Evolutionary conservation across 257 asterid species (phyloP), one percentile per base, ranked within the genome.

Genomic region (Solanum habrochaites): DNA sequence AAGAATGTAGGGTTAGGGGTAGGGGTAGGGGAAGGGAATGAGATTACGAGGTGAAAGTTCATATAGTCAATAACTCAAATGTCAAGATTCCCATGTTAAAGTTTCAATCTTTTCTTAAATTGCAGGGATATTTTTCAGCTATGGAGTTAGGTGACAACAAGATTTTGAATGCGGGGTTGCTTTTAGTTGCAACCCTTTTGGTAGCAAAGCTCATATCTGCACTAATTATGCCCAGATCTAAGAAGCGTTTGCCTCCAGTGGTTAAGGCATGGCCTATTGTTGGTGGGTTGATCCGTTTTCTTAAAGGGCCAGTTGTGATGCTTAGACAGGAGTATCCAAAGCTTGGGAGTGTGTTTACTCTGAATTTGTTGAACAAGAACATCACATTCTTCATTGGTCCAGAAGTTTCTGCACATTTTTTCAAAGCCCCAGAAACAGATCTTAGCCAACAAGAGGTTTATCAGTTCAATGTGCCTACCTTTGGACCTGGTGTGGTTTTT

Each of bases 401-500:
- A 1, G 98, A 96, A 82, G 99, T 96, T n/a, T 96, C 98, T 2
- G 93, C 98, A 16, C 99, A 95, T 91, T 96, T 96, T 91, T 96
- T 96, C 87, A 96, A 96, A 94, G 99, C 99, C 66, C 88, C 96
- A 1, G 99, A 96, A 89, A 91, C 98, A 31, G 99, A 96, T 92
- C 98, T 95, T 87, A 95, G 98, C 89, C 99, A 96, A 90, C 98
- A 94, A 88, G 98, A 95, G 92, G 98, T 95, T 42, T 95, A 95
- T 87, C 98, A 95, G 86, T 96, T 96, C 91, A 96, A 96, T 82
- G 99, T 96, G 86, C 99, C 98, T 5, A 96, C 99, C 1, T 96
- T 95, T 45, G 99, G 99, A 72, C 99, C 98, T 0, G 99, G 99
- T 4, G 99, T 96, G 47, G 98, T 96, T 83, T 96, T 96, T 86